phyloP scores from a whole-genome alignment of 2,329 filamentous ascomycete species.

The Tolypocladium amazonense region DNA sequence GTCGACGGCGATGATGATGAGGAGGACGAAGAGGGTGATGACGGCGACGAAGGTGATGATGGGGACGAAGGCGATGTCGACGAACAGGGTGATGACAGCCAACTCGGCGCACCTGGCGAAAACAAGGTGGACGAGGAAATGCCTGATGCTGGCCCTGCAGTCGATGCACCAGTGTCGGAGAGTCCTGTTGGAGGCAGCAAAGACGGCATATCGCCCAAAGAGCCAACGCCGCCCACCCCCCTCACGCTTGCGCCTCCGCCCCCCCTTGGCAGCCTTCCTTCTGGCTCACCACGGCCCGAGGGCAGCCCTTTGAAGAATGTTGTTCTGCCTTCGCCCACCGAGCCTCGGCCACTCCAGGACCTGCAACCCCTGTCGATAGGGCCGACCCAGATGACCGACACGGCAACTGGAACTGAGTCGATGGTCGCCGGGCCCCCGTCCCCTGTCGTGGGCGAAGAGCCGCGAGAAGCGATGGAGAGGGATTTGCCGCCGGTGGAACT shows the following conservation, averaged over 20 bases:
- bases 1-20: slow-evolving; percentile 38
- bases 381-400: neutral
- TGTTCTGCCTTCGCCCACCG: slow-evolving; percentile 33
- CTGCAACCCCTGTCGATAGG: neutral
- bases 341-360: slow-evolving; percentile 13
- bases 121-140: slow-evolving; percentile 26
- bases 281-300: slow-evolving; percentile 26
- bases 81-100: slow-evolving; percentile 32
- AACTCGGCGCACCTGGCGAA: slow-evolving; percentile 11
- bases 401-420: slow-evolving; percentile 10
- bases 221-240: slow-evolving; percentile 16
- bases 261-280: slow-evolving; percentile 13
- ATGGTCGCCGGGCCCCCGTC: slow-evolving; percentile 20
- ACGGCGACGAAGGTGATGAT: slow-evolving; percentile 35
- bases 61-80: slow-evolving; percentile 38
- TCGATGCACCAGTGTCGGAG: slow-evolving; percentile 11
- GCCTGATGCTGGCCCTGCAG: slow-evolving; percentile 20
- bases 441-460: slow-evolving; percentile 17
- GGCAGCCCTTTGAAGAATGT: slow-evolving; percentile 45
- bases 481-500: slow-evolving; percentile 14
- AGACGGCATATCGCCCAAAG: slow-evolving; percentile 13
- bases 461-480: slow-evolving; percentile 13
- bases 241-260: slow-evolving; percentile 21
- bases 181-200: slow-evolving; percentile 14
- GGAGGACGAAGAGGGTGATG: slow-evolving; percentile 36